Conservation (phyloP, 352 stramenopile genomes). For the Phytopythium cucurbitacearum region DNA sequence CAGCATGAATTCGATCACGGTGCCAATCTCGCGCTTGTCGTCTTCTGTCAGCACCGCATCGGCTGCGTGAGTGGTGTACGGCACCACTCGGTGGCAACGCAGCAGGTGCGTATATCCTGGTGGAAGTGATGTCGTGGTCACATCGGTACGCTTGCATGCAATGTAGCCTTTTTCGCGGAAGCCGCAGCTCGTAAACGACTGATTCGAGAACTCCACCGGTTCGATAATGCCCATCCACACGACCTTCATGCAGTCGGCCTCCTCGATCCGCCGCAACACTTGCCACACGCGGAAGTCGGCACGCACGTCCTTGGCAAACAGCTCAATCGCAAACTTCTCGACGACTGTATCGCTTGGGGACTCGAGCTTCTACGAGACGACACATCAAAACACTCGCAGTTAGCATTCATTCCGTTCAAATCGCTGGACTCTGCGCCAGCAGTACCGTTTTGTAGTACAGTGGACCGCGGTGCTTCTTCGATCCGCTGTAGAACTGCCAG, state of each 20-base stretch:
- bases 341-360: slow-evolving; percentile 12
- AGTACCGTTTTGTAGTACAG: slow-evolving; percentile 28
- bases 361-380: not conserved
- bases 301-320: slow-evolving; percentile 16
- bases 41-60: slow-evolving; percentile 15
- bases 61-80: slow-evolving; percentile 1
- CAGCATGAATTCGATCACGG: slow-evolving; percentile 31
- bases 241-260: slow-evolving; percentile 42
- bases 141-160: slow-evolving; percentile 19
- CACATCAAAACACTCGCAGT: not conserved
- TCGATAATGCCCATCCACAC: slow-evolving; percentile 44
- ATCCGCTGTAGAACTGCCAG: slow-evolving; percentile 29
- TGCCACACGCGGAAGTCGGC: slow-evolving; percentile 41
- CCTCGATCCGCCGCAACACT: slow-evolving; percentile 44
- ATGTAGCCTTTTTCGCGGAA: slow-evolving; percentile 57
- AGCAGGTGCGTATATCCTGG: not conserved
- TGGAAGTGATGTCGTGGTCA: not conserved
- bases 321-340: slow-evolving; percentile 23
- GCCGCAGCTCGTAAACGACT: slow-evolving; percentile 23
- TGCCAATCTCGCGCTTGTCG: slow-evolving; percentile 15
- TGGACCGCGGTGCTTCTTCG: slow-evolving; percentile 25
- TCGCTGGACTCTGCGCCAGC: slow-evolving; percentile 12
- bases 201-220: slow-evolving; percentile 44
- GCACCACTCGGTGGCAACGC: slow-evolving; percentile 1
- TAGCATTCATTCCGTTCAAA: too few relatives aligned